Evolutionary conservation across 2,329 filamentous ascomycete species (phyloP), one percentile per base, ranked within the genome.

Genomic region (Lecanoromycetidae sp.): DNA sequence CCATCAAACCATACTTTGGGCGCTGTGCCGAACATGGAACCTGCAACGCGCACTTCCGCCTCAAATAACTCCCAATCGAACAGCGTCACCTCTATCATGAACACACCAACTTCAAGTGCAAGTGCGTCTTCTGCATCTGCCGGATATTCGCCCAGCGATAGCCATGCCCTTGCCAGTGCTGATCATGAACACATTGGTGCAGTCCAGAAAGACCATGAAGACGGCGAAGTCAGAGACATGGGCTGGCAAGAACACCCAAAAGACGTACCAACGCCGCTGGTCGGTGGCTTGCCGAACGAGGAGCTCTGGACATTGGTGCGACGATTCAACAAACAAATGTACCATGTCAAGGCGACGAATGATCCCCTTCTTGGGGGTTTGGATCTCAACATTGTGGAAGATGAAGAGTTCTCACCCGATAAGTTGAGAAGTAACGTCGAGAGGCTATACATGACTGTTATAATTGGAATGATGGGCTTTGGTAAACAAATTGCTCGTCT

Each of bases 401-500:
- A 90, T 45, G 85, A 91, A 55, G 82, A 88, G 48, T 91, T 91
- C 61, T 85, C 82, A 0, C 85, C 86, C 0, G 85, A 91, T 58
- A 91, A 91, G 65, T 68, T 93, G 36, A 74, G 86, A 9, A 77
- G 80, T 2, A 87, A 83, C 44, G 61, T 91, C 3, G 87, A 93
- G 63, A 72, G 87, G 12, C 67, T 91, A 9, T 93, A 93, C 60
- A 87, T 87, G 73, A 85, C 82, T 0, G 77, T 93, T 0, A 68
- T 82, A 6, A 74, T 88, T 40, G 73, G 79, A 12, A 37, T 87
- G 10, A 72, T 87, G 35, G 72, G 69, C 0, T 73, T 77, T 13
- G 75, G 75, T 50, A 90, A 91, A 57, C 86, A 94, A 51, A 72
- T 88, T 52, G 80, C 76, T 2, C 73, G 86, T 10, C 65, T 94